Evolutionary conservation across 805 yeast genomes (phyloP).

Genomic region (Cyberlindnera euphorbiae): DNA sequence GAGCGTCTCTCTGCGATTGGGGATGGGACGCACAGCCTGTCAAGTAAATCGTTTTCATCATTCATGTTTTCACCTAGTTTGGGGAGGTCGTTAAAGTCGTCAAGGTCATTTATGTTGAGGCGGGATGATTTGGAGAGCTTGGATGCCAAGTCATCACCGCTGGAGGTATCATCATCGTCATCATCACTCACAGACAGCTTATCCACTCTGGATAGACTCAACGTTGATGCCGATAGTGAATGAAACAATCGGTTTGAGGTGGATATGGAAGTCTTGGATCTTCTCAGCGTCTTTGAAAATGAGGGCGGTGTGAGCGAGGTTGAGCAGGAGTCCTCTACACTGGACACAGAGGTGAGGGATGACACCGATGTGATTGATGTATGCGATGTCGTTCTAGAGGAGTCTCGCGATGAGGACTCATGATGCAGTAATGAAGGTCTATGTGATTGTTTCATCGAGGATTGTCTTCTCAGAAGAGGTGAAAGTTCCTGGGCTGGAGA

Average conservation of each 20-base stretch:
- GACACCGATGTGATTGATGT: conserved; percentile 21
- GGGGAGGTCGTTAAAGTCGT: conserved; percentile 9
- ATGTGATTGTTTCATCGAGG: conserved; percentile 4
- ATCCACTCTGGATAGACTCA: conserved; percentile 13
- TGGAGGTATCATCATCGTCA: conserved; percentile 9
- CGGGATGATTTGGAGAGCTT: conserved; percentile 2
- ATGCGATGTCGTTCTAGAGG: conserved; percentile 20
- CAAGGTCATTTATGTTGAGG: conserved; percentile 10
- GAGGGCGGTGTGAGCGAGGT: conserved; percentile 6
- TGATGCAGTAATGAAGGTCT: conserved; percentile 9
- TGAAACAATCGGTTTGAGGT: conserved; percentile 13
- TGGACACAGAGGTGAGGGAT: conserved; percentile 23
- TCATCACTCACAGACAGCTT: conserved; percentile 5
- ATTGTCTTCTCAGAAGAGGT: conserved; percentile 5
- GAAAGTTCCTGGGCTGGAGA: conserved; percentile 4
- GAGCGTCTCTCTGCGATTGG: conserved; percentile 21
- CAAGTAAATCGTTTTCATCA: conserved; percentile 11
- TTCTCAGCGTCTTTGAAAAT: conserved; percentile 14
- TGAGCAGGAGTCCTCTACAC: conserved; percentile 13
- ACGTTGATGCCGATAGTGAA: conserved; percentile 18
- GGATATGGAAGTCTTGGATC: conserved; percentile 20
- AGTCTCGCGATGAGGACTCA: conserved; percentile 9
- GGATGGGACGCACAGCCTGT: conserved; percentile 24
- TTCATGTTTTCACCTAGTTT: not conserved
- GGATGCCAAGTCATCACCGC: conserved; percentile 7